Evolutionary conservation across 768 basidiomycete genomes (phyloP), one percentile per base, ranked within the genome.

Genomic region (Tricholoma sp.): DNA sequence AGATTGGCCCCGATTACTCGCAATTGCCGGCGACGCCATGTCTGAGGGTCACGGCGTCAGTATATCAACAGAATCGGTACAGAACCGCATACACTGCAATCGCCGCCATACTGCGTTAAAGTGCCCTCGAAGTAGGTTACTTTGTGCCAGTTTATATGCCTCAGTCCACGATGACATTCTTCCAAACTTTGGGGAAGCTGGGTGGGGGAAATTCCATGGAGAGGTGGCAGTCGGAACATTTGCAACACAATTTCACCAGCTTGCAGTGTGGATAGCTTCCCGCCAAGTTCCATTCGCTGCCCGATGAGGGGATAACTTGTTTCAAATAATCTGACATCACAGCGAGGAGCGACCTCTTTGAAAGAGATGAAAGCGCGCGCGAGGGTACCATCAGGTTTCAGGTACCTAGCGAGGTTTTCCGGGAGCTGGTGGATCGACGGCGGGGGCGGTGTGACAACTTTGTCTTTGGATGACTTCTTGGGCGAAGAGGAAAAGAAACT

Each of bases 111-210:
- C 75, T 98, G 96, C 12, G 96, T 98, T 61, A 98, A 71, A 0
- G 85, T 86, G 28, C 96, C 94, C 70, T 97, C 90, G 71, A 91
- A 92, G 71, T 96, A 95, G 18, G 93, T 91, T 61, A 88, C 82
- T 74, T 95, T 94, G 66, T 96, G 94, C 94, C 94, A 97, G 36
- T 88, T 87, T 55, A 93, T 86, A 64, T 95, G 89, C 57, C 91
- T 77, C 60, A 98, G 74, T 1, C 96, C 95, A 12, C 91, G 83
- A 63, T 88, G 80, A 63, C 92, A 95, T 65, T 98, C 96, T 54
- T 98, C 95, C 63, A 98, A 75, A 65, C 91, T 94, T 69, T 94
- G 89, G 12, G 96, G 95, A 17, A 98, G 76, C 58, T 91, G 81
- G 44, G 86, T 84, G 17, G 83, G 79, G 34, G 83, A 72, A 18